These are phyloP conservation scores for Phyllosticta paracitricarpa DNA, from an alignment of 2,329 filamentous ascomycete genomes.

Conservation along the genomic window DNA sequence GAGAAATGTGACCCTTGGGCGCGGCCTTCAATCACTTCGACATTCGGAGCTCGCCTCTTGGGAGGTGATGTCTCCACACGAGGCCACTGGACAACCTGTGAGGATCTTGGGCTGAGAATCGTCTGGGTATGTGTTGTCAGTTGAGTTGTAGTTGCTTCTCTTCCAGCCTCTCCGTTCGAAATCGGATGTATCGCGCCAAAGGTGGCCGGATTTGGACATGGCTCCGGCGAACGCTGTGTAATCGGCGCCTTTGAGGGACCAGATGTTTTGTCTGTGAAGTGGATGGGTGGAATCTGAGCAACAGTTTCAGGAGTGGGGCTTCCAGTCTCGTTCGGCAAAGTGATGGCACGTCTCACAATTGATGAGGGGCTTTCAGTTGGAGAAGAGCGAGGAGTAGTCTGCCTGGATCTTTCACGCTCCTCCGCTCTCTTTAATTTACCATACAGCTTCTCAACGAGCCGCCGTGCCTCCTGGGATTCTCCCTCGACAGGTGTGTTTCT, in stretches of 20 bases:
- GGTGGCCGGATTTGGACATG: not conserved
- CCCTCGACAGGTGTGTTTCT: conserved; percentile 23
- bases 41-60: not conserved
- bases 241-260: not conserved
- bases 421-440: conserved; percentile 4
- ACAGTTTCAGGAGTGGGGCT: not conserved
- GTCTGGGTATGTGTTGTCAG: not conserved
- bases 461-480: conserved; percentile 8
- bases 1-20: not conserved
- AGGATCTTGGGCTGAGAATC: not conserved
- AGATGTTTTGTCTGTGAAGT: not conserved
- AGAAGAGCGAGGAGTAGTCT: not conserved
- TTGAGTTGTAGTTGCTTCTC: not conserved
- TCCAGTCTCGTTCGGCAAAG: not conserved
- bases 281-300: not conserved
- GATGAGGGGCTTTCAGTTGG: not conserved
- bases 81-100: not conserved
- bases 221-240: not conserved
- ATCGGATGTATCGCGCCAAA: not conserved
- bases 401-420: not conserved
- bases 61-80: not conserved
- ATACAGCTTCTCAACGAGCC: not conserved
- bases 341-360: not conserved
- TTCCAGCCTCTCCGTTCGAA: not conserved
- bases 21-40: not conserved